phyloP scores from a whole-genome alignment of 768 basidiomycete species.

The Termitomyces sp. region DNA sequence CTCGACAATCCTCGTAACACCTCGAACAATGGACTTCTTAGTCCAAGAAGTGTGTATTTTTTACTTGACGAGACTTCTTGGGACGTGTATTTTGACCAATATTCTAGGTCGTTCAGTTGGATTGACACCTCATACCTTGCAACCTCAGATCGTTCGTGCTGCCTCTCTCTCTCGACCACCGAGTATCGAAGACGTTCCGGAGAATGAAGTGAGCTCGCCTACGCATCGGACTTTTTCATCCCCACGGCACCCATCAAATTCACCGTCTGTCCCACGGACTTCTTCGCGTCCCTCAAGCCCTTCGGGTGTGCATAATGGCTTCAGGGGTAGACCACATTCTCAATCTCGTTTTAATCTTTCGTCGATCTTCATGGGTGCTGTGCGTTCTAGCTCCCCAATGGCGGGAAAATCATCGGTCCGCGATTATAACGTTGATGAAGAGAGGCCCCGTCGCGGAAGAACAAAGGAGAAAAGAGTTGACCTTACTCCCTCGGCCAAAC shows the following conservation, averaged over 20 bases:
- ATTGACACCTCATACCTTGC: constrained; percentile 9
- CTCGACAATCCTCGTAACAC: constrained; percentile 34
- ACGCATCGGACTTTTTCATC: constrained; percentile 8
- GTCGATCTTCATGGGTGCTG: constrained; percentile 39
- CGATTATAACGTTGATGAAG: constrained; percentile 14
- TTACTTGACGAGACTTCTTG: background rate
- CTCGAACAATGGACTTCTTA: constrained; percentile 22
- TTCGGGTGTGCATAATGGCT: background rate
- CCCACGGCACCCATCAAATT: constrained; percentile 1
- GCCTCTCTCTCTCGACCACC: constrained; percentile 33
- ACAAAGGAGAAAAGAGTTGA: constrained; percentile 22
- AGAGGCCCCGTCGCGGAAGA: constrained; percentile 25
- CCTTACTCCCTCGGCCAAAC: constrained; percentile 4
- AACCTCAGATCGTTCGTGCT: constrained; percentile 10
- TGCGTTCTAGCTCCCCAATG: constrained; percentile 43
- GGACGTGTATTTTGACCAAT: background rate
- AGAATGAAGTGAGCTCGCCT: constrained; percentile 21
- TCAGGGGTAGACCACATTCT: constrained; percentile 20
- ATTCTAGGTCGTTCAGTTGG: constrained; percentile 9
- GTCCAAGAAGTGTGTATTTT: constrained; percentile 14
- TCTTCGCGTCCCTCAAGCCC: constrained; percentile 12
- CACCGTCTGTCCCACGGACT: constrained; percentile 3
- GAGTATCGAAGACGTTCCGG: constrained; percentile 34
- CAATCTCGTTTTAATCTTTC: constrained; percentile 48
- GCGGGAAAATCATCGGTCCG: constrained; percentile 8